phyloP scores from a whole-genome alignment of 2,329 filamentous ascomycete species.

The Hypoxylon sp. region DNA sequence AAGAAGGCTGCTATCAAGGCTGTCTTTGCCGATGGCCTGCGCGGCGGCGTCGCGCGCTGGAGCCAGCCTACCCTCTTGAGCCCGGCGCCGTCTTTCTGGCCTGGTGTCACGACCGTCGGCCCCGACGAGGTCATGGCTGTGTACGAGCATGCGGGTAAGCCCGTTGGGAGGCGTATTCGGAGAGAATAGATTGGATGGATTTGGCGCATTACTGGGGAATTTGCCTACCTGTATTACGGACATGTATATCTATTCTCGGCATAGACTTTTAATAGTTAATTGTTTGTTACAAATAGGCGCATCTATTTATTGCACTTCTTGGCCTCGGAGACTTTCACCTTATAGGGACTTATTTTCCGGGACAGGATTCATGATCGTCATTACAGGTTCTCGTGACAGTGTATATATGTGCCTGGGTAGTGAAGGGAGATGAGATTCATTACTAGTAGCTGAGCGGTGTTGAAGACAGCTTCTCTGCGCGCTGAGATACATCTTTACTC shows the following conservation, averaged over 20 bases:
- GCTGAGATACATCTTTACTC: not conserved
- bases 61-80: constrained; percentile 44
- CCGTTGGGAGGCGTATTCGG: constrained; percentile 40
- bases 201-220: not conserved
- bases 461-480: not conserved
- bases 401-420: constrained; percentile 6
- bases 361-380: not conserved
- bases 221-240: not conserved
- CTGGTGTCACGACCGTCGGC: constrained; percentile 46
- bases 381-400: no score
- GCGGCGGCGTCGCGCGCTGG: constrained; percentile 48
- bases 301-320: not conserved
- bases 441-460: constrained; percentile 1
- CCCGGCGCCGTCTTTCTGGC: constrained; percentile 48
- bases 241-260: not conserved
- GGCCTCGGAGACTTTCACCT: no score
- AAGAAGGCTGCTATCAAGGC: constrained; percentile 52
- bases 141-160: constrained; percentile 43
- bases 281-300: not conserved
- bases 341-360: not conserved
- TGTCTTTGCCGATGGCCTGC: constrained; percentile 48
- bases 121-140: constrained; percentile 44
- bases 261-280: not conserved
- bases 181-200: constrained; percentile 17
- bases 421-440: not conserved